These are phyloP conservation scores for Irpex rosettiformis DNA, from an alignment of 1,284 basidiomycete species.

Conservation along the genomic window DNA sequence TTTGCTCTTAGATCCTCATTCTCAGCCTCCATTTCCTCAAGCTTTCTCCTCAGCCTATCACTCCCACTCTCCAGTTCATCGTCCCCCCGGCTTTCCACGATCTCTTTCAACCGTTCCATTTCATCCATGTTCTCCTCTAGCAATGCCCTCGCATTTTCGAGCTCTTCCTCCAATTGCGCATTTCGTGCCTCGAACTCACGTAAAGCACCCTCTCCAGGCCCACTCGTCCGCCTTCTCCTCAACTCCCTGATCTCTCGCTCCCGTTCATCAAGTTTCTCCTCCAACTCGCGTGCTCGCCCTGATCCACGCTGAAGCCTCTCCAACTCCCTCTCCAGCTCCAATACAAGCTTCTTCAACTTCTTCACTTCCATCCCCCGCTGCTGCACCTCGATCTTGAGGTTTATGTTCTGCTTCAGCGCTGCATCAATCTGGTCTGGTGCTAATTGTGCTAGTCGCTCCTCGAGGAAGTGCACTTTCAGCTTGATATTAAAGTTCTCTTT, in stretches of 20 bases:
- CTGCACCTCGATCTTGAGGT: conserved; percentile 91
- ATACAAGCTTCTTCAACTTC: conserved; percentile 84
- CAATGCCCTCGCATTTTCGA: conserved; percentile 59
- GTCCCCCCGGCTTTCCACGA: conserved; percentile 52
- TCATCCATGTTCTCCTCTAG: conserved; percentile 79
- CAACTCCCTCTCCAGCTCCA: conserved; percentile 80
- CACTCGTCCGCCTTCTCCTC: conserved; percentile 38
- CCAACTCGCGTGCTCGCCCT: conserved; percentile 63
- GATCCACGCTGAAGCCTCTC: conserved; percentile 63
- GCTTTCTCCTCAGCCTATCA: conserved; percentile 37
- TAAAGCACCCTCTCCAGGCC: conserved; percentile 44
- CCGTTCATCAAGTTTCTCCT: conserved; percentile 65
- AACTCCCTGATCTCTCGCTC: conserved; percentile 67
- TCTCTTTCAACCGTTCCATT: conserved; percentile 61
- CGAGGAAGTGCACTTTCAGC: conserved; percentile 89
- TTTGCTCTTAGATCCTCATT: conserved; percentile 57
- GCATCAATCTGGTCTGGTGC: conserved; percentile 91
- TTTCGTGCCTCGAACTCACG: conserved; percentile 55
- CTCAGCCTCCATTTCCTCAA: conserved; percentile 63
- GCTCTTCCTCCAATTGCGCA: conserved; percentile 65
- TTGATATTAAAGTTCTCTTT: conserved; percentile 96
- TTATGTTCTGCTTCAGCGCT: conserved; percentile 90
- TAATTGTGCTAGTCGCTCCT: conserved; percentile 84
- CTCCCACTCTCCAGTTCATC: conserved; percentile 37
- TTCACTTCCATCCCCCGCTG: conserved; percentile 91